Base-by-base conservation (phyloP, 2,329 filamentous ascomycete genomes). In the Lecanoromycetidae sp. region DNA sequence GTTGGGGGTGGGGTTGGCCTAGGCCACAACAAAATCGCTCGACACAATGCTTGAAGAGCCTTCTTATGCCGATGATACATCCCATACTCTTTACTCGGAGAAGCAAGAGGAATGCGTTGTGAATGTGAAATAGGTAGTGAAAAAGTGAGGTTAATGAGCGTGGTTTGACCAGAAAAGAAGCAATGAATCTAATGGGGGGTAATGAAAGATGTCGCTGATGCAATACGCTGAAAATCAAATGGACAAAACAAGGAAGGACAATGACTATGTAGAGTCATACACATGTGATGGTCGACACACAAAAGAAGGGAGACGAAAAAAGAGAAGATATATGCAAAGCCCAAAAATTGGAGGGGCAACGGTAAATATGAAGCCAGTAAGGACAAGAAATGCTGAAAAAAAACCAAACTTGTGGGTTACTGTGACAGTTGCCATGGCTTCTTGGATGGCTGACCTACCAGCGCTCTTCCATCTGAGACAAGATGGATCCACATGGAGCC, bases 281-380 rank as follows among this genome's bases (percentile, higher is more conserved):
- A 30, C 30, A 19, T 29, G 23, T 40, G 26, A 15, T 12, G 20
- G 5, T 13, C 15, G 39, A 15, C 27, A 41, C 42, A n/a, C n/a
- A n/a, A n/a, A n/a, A n/a, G 29, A 32, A 36, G 17, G 27, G 33
- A 40, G 23, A 35, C 19, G 8, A 35, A 32, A 35, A 23, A 17
- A 34, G n/a, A n/a, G n/a, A n/a, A n/a, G n/a, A n/a, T n/a, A 23
- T 38, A 39, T 37, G 39, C 29, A 29, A 26, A 38, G 33, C 30
- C 45, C 25, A 22, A 38, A 43, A 27, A 43, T 51, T 48, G 43
- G 20, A 39, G 42, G 44, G 38, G 44, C 48, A 51, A 51, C 48
- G 29, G 37, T 15, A 34, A 38, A 50, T 46, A 50, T 50, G 48
- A 44, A 42, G 10, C 13, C 20, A 41, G 25, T 44, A 23, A 46